phyloP scores from a whole-genome alignment of 1,284 basidiomycete genomes.

The Rhodotorula glutinis region DNA sequence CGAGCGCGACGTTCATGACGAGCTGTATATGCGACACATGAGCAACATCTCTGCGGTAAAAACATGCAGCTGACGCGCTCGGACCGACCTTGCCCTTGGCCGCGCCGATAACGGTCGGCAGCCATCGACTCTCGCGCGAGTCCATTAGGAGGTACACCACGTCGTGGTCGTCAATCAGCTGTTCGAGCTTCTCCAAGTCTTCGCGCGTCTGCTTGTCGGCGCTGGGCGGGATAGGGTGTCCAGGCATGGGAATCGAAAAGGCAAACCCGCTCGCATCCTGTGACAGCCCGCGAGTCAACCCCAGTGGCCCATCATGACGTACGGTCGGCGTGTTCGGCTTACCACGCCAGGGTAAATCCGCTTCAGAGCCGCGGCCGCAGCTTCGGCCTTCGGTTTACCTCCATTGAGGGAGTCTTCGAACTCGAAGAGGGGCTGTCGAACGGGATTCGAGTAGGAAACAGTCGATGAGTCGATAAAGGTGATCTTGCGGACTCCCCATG shows the following conservation, averaged over 20 bases:
- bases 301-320: neutral
- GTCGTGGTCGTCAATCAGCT: constrained; percentile 78
- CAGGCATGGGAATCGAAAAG: constrained; percentile 92
- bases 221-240: constrained; percentile 69
- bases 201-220: constrained; percentile 60
- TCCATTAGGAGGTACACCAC: constrained; percentile 96
- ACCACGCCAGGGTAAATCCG: constrained; percentile 91
- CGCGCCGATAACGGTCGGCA: constrained; percentile 83
- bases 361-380: constrained; percentile 80
- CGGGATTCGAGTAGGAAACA: constrained; percentile 95
- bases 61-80: too few species aligned
- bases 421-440: constrained; percentile 91
- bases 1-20: constrained; percentile 89
- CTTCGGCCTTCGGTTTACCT: constrained; percentile 86
- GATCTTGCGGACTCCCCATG: constrained; percentile 91
- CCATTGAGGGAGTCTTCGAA: constrained; percentile 92
- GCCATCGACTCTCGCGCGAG: constrained; percentile 90
- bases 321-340: constrained; percentile 45
- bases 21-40: too few species aligned
- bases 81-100: constrained; percentile 69
- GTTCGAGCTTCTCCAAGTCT: constrained; percentile 69
- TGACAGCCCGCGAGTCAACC: neutral
- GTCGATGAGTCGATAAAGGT: constrained; percentile 85
- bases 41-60: too few species aligned
- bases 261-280: constrained; percentile 74